Evolutionary conservation across 352 stramenopile genomes (phyloP), one percentile per base, ranked within the genome.

Genomic region (Bremia lactucae): DNA sequence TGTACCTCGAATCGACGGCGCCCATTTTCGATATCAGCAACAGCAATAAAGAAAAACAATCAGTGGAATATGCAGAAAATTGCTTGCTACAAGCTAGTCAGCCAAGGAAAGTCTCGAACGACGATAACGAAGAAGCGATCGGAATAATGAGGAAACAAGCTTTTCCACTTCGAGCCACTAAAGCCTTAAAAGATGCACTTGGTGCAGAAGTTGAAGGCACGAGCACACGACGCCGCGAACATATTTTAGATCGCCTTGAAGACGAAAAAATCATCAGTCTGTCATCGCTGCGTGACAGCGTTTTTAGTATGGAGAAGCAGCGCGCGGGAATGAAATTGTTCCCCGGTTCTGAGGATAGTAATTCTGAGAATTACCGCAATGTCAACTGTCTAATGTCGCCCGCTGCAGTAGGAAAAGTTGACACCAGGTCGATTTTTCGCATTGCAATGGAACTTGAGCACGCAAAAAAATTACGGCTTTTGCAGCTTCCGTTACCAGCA

Each of bases 181-280:
- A 73, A 21, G 64, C 74, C 2, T 36, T 87, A 16, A 85, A 83
- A 53, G 49, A 67, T 6, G 68, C 75, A 6, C 56, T 87, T 14
- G 70, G 72, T 4, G 40, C 59, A 6, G 72, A 85, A 40, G 55
- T 85, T 8, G 68, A 85, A 44, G 66, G 65, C 4, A 90, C 74
- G 13, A 75, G 55, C 21, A 61, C 52, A 31, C 65, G 68, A n/a
- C 60, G 77, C 18, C 68, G 68, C 3, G 68, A 68, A 2, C 73
- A 87, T 21, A 77, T 90, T 7, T 38, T 87, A 39, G 56, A 71
- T 14, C 66, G 77, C 13, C 62, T 90, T 5, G 46, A 53, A 24
- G 39, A 61, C 2, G 77, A 90, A 37, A 84, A 85, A 38, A 80
- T 87, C 31, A 87, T 90, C 36, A 85, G 71, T 47, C 10, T 90